Evolutionary conservation across 2,329 filamentous ascomycete species (phyloP), one percentile per base, ranked within the genome.

Genomic region (Talaromyces sp.): DNA sequence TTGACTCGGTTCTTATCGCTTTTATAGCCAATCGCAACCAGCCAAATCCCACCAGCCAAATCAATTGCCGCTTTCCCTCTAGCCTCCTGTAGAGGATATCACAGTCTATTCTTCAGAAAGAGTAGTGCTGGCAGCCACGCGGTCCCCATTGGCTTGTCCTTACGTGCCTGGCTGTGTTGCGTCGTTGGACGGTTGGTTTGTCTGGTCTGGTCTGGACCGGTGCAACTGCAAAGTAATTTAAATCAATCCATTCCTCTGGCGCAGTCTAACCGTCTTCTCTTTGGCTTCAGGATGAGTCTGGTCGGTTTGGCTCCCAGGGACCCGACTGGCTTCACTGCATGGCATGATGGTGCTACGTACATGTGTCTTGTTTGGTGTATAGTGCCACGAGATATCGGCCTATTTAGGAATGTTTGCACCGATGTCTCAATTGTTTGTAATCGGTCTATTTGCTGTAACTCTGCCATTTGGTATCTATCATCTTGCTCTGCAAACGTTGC

Each of bases 51-150:
- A 21, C 31, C 40, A 9, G 53, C 11, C 40, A 25, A 36, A 8
- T 19, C 31, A 55, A 46, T 40, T 55, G 40, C 53, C 53, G 21
- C 40, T 37, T 55, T 55, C 31, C 53, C 53, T 45, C 40, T 55
- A 55, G 53, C 40, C 37, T 41, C 40, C 33, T 54, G 52, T 54
- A 54, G 28, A 45, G 13, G 52, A 39, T 45, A 54, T 54, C 52
- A 54, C 52, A 54, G 31, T 46, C 28, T 28, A 22, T 33, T 35
- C 37, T 41, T 22, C 40, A 54, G 39, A 41, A 52, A 28, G 33
- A 28, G 10, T 19, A 11, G 50, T 31, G 37, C 37, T 53, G 37
- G 51, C n/a, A 33, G 51, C 36, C 36, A 39, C 37, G 22, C 41
- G 17, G 25, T 41, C 13, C 21, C 37, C 31, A 50, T 45, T 45